phyloP scores from a whole-genome alignment of 768 basidiomycete species.

The Kwoniella pini region DNA sequence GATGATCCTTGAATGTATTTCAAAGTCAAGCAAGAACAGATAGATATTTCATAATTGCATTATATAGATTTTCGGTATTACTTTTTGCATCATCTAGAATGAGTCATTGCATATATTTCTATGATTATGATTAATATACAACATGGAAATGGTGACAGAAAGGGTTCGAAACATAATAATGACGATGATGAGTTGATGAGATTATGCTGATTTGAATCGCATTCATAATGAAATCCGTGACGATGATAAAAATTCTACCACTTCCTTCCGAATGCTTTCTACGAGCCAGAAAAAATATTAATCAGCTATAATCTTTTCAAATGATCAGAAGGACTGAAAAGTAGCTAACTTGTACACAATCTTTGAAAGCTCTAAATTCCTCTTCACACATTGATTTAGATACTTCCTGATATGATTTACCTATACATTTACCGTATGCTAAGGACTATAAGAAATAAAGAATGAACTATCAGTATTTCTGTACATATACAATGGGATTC shows the following conservation, averaged over 20 bases:
- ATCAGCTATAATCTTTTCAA: background rate
- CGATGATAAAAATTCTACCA: constrained; percentile 4
- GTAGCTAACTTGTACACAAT: constrained; percentile 73
- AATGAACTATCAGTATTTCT: background rate
- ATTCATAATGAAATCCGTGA: background rate
- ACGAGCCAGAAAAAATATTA: background rate
- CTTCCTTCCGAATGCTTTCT: constrained; percentile 24
- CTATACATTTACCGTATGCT: constrained; percentile 84
- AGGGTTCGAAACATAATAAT: no score
- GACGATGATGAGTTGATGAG: no score
- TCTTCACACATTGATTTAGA: constrained; percentile 77
- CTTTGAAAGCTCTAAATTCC: constrained; percentile 80
- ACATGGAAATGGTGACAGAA: no score
- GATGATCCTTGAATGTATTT: constrained; percentile 16
- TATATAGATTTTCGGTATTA: background rate
- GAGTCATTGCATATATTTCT: no score
- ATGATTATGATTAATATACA: no score
- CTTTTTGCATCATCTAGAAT: background rate
- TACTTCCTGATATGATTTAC: constrained; percentile 78
- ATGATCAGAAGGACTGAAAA: constrained; percentile 37
- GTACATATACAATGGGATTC: no score
- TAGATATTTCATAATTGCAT: no score
- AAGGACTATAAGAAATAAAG: constrained; percentile 61
- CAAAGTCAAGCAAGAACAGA: background rate
- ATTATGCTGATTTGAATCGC: background rate